Base-by-base conservation (phyloP, 768 basidiomycete genomes). In the Pulveroboletus sp. region DNA sequence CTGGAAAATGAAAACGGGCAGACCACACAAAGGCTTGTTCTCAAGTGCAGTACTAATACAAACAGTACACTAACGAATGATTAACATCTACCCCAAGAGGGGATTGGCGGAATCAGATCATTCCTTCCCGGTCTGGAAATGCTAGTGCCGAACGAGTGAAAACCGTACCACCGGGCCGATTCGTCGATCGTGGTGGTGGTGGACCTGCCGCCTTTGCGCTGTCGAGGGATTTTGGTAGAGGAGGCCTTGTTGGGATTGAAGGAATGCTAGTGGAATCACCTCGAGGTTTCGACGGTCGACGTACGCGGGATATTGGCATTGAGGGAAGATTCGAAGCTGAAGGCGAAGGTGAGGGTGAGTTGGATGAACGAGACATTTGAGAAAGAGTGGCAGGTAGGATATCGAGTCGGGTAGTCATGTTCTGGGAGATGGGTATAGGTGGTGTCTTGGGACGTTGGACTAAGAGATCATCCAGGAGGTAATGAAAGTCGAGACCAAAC, bases 401-500 rank as follows among this genome's bases (percentile, higher is more conserved):
- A 8, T 52, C 54, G 51, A 63, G 54, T 21, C 70, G 69, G 49
- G 61, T 60, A 17, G 61, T 59, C 56, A 67, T 68, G 17, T 64
- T 60, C 46, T 51, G 52, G 5, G 49, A 14, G 17, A 33, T 47
- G 53, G 66, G 14, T 40, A 21, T 49, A 42, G 63, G 48, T 17
- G 48, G 44, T 11, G 72, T 62, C 58, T 77, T 78, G 2, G 81
- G 78, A 18, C 74, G 68, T 47, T 77, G 76, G 11, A 75, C 68
- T 1, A 90, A 74, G 4, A 88, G 71, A n/a, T 78, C 76, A 31
- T 90, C 83, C n/a, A 97, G 74, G n/a, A 95, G 74, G 71, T 86
- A 93, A 21, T 87, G 86, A 66, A 97, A 96, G 71, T 96, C 94
- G 32, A 97, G 81, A 2, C 94, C 94, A 61, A 85, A 92, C 60